phyloP scores from a whole-genome alignment of 202 grass and related monocot genomes.

The Zoysia matrella region DNA sequence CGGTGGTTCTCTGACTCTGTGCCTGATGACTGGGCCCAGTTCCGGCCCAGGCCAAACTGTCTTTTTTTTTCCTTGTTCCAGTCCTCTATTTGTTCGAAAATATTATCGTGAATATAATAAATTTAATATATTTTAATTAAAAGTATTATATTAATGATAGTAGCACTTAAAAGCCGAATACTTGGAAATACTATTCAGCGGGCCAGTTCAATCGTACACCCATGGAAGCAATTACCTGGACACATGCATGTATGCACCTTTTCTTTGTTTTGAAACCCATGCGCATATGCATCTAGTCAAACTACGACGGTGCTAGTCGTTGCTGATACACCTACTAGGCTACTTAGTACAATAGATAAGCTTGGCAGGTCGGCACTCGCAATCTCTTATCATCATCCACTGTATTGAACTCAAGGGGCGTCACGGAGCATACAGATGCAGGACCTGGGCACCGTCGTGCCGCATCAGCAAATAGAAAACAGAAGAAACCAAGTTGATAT shows the following conservation, averaged over 20 bases:
- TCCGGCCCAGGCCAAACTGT: neutral
- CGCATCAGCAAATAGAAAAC: too few relatives aligned
- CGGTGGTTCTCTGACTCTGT: neutral
- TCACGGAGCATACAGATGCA: too few relatives aligned
- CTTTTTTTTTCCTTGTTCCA: too few relatives aligned
- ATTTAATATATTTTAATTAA: too few relatives aligned
- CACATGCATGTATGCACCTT: neutral
- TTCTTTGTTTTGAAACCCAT: too few relatives aligned
- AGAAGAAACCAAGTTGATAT: too few relatives aligned
- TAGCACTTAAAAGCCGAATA: too few relatives aligned
- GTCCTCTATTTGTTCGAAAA: too few relatives aligned
- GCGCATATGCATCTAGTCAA: neutral
- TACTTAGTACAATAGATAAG: neutral
- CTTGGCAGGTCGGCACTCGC: constrained; percentile 23
- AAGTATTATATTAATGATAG: too few relatives aligned
- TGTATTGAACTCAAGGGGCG: too few relatives aligned
- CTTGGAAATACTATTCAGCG: neutral
- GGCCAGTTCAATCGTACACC: neutral
- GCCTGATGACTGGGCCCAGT: neutral
- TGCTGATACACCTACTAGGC: neutral
- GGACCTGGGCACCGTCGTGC: too few relatives aligned
- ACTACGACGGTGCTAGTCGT: neutral
- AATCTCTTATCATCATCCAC: neutral
- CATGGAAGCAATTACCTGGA: constrained; percentile 27
- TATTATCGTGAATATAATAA: too few relatives aligned